Conservation (phyloP, 2,329 filamentous ascomycete genomes). For the Colletotrichum higginsianum region DNA sequence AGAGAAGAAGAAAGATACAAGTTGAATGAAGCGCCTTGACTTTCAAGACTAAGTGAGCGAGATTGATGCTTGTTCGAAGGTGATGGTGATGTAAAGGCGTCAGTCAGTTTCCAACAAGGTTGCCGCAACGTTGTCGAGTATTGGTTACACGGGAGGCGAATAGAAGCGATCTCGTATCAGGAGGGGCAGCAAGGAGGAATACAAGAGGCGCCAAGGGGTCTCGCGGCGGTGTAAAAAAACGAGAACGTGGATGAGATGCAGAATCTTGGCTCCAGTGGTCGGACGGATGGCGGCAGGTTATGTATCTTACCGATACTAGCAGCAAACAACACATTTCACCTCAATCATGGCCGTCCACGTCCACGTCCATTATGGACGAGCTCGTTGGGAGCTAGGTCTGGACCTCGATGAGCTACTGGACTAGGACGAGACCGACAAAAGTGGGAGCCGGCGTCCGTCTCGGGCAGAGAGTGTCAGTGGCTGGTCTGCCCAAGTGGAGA, state of each 20-base stretch:
- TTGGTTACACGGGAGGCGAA: slow-evolving; percentile 14
- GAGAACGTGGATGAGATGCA: slow-evolving; percentile 5
- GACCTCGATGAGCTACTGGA: slow-evolving; percentile 18
- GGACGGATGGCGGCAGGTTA: slow-evolving; percentile 35
- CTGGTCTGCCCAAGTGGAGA: slow-evolving; percentile 37
- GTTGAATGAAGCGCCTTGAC: not conserved
- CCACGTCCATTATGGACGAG: slow-evolving; percentile 8
- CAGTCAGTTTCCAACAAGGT: not conserved
- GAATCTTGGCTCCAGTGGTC: not conserved
- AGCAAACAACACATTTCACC: slow-evolving; percentile 33
- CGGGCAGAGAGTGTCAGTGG: slow-evolving; percentile 36
- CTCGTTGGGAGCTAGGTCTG: slow-evolving; percentile 15
- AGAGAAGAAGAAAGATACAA: not conserved
- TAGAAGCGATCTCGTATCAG: slow-evolving; percentile 18
- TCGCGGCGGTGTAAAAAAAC: slow-evolving; percentile 29
- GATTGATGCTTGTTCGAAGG: too few species aligned
- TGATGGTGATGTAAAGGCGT: not conserved
- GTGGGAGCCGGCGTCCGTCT: slow-evolving; percentile 31
- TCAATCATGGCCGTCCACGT: not conserved
- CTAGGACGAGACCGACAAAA: slow-evolving; percentile 29
- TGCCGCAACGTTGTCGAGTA: slow-evolving; percentile 12
- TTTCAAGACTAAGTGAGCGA: not conserved
- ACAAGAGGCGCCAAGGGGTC: slow-evolving; percentile 1
- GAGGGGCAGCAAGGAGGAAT: not conserved
- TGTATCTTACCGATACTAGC: slow-evolving; percentile 42